Conservation (phyloP, 768 basidiomycete genomes). For the Rhizopogon rudus region DNA sequence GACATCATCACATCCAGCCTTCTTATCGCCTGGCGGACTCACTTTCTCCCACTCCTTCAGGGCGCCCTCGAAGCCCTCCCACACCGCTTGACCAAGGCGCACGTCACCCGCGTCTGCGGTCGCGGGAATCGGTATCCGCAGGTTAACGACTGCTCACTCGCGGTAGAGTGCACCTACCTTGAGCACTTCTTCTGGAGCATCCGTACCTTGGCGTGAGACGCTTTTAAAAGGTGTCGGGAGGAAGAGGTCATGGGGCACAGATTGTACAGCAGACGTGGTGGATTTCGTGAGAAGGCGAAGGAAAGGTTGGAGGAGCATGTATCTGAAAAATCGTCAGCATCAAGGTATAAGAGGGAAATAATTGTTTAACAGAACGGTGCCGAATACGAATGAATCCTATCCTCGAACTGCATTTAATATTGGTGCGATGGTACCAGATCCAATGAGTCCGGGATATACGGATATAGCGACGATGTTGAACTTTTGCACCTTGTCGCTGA, state of each 20-base stretch:
- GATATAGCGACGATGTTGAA: constrained; percentile 73
- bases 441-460: constrained; percentile 73
- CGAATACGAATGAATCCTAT: constrained; percentile 34
- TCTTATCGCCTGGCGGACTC: constrained; percentile 14
- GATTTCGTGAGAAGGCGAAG: constrained; percentile 52
- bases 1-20: constrained; percentile 14
- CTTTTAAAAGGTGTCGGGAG: constrained; percentile 76
- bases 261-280: constrained; percentile 56
- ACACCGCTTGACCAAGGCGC: constrained; percentile 58
- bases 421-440: constrained; percentile 60
- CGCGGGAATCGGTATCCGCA: constrained; percentile 32
- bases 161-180: constrained; percentile 76
- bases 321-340: constrained; percentile 36
- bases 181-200: constrained; percentile 53
- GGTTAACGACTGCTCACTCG: constrained; percentile 62
- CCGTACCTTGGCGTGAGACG: constrained; percentile 24
- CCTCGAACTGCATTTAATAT: constrained; percentile 23
- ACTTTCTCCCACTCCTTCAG: constrained; percentile 61
- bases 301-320: constrained; percentile 61
- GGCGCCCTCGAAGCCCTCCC: constrained; percentile 70
- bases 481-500: constrained; percentile 39
- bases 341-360: neutral
- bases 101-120: constrained; percentile 38
- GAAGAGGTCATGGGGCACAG: constrained; percentile 77
- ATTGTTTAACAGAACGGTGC: constrained; percentile 45